Percentiles rank a stretch among this genome's conserved stretches.
These are phyloP conservation scores for Metschnikowia shivogae DNA, from an alignment of 805 yeast species.

Conservation along the genomic window DNA sequence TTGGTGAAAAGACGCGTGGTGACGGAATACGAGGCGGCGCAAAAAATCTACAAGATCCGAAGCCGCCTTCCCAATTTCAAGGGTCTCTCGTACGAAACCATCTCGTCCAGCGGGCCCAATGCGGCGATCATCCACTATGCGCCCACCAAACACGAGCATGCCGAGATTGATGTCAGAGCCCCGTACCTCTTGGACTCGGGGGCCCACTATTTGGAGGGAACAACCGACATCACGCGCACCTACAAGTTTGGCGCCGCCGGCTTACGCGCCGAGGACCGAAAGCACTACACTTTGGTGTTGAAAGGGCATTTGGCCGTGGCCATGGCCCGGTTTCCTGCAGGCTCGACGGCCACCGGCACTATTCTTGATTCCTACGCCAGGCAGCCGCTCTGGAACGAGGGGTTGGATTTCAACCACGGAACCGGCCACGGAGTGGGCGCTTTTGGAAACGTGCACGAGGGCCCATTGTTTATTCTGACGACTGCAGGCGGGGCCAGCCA, in stretches of 20 bases:
- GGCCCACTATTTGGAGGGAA: slow-evolving; percentile 88
- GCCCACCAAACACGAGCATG: slow-evolving; percentile 55
- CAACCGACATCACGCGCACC: slow-evolving; percentile 94
- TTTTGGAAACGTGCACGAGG: slow-evolving; percentile 88
- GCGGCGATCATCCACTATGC: slow-evolving; percentile 74
- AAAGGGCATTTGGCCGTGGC: slow-evolving; percentile 92
- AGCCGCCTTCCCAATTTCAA: slow-evolving; percentile 50
- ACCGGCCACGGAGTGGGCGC: slow-evolving; percentile 98
- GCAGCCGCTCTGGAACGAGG: slow-evolving; percentile 74
- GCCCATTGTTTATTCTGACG: slow-evolving; percentile 79
- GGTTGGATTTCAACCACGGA: slow-evolving; percentile 88
- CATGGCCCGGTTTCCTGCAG: slow-evolving; percentile 66
- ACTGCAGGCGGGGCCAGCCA: slow-evolving; percentile 49
- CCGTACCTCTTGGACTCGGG: slow-evolving; percentile 86
- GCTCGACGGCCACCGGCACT: slow-evolving; percentile 60
- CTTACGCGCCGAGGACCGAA: slow-evolving; percentile 44
- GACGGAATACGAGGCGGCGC: slow-evolving; percentile 64
- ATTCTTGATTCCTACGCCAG: slow-evolving; percentile 80
- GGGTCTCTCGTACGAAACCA: slow-evolving; percentile 73
- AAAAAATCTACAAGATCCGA: slow-evolving; percentile 54
- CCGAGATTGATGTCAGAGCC: slow-evolving; percentile 60
- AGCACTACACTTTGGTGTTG: slow-evolving; percentile 77
- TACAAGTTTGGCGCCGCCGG: slow-evolving; percentile 51
- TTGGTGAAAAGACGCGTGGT: slow-evolving; percentile 37
- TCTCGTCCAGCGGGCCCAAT: slow-evolving; percentile 72